Base-by-base conservation (phyloP, 2,329 filamentous ascomycete species). In the Ophiostoma ips region DNA sequence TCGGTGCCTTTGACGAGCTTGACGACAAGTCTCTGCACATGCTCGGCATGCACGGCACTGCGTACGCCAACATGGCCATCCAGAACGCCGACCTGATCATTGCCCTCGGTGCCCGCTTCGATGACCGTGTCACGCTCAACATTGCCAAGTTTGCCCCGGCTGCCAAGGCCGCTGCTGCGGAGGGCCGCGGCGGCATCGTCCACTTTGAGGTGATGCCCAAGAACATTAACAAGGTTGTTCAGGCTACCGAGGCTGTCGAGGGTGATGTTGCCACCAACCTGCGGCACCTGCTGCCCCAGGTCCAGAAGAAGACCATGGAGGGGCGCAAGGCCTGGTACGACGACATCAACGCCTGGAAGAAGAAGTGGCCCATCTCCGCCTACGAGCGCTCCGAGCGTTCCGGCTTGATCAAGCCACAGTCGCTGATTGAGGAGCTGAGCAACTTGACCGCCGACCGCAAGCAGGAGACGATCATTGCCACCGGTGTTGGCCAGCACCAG, bases 211-310 rank as follows among this genome's bases (percentile, higher is more conserved):
- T 98, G 61, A 84, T 96, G 83, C 90, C 92, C 60, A 98, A 98
- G 81, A 96, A 98, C 73, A 96, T 96, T 71, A 96, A 96, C 80
- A 98, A 96, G 77, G 89, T 96, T 38, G 84, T 98, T 13, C 87
- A 96, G 69, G 89, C 90, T 8, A 95, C 86, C 38, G 88, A 95
- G 69, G 90, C 92, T 43, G 83, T 96, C 16, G 90, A 95, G 68
- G 92, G 92, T 52, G 90, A 96, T 62, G 87, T 95, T 30, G 81
- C 82, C 3, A 70, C 81, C 16, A 96, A 94, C 66, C 71, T 96
- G 33, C 73, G 73, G 48, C 69, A 77, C 30, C 80, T 96, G 48
- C 61, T 96, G 34, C 89, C 90, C 11, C 71, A 79, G 49, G 68
- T 95, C 19, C 67, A 86, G 49, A 57, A 71, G 21, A 78, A 77